phyloP scores from a whole-genome alignment of 495 filamentous ascomycete genomes.

The Astrothelium subdiscretum region DNA sequence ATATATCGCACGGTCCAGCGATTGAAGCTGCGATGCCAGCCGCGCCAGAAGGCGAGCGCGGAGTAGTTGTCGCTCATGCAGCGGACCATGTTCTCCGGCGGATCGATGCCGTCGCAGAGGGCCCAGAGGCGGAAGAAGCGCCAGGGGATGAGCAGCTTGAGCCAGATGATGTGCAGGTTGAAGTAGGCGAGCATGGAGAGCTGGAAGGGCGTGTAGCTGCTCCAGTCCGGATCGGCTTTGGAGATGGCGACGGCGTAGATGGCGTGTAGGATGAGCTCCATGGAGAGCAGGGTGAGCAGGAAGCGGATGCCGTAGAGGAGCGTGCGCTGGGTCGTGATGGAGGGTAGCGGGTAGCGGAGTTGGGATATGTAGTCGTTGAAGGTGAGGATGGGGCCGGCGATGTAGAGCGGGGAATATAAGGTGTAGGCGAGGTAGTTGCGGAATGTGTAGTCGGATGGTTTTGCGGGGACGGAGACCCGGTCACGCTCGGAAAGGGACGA shows the following conservation, averaged over 20 bases:
- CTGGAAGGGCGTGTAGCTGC: slow-evolving; percentile 74
- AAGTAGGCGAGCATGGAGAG: slow-evolving; percentile 88
- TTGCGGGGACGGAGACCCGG: slow-evolving; percentile 64
- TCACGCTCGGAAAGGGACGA: slow-evolving; percentile 76
- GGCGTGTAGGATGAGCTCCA: slow-evolving; percentile 90
- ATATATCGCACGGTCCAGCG: slow-evolving; percentile 91
- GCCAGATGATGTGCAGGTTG: slow-evolving; percentile 95
- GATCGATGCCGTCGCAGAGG: slow-evolving; percentile 79
- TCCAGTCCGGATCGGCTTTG: slow-evolving; percentile 68
- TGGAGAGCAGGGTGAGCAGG: slow-evolving; percentile 63
- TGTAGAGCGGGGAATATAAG: slow-evolving; percentile 85
- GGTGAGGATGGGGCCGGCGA: slow-evolving; percentile 85
- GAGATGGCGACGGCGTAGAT: slow-evolving; percentile 90
- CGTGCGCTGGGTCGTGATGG: slow-evolving; percentile 52
- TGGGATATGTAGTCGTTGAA: slow-evolving; percentile 99
- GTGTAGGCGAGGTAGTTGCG: slow-evolving; percentile 77
- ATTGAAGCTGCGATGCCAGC: slow-evolving; percentile 91
- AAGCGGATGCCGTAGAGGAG: slow-evolving; percentile 78
- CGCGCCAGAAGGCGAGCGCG: slow-evolving; percentile 85
- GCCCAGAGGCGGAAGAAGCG: slow-evolving; percentile 95
- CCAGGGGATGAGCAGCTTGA: slow-evolving; percentile 94
- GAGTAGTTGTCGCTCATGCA: slow-evolving; percentile 95
- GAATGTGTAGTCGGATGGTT: slow-evolving; percentile 59
- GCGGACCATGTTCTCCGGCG: slow-evolving; percentile 95
- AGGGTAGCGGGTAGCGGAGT: slow-evolving; percentile 55